Evolutionary conservation across 768 basidiomycete genomes (phyloP).

Genomic region (Mycena chlorophos): DNA sequence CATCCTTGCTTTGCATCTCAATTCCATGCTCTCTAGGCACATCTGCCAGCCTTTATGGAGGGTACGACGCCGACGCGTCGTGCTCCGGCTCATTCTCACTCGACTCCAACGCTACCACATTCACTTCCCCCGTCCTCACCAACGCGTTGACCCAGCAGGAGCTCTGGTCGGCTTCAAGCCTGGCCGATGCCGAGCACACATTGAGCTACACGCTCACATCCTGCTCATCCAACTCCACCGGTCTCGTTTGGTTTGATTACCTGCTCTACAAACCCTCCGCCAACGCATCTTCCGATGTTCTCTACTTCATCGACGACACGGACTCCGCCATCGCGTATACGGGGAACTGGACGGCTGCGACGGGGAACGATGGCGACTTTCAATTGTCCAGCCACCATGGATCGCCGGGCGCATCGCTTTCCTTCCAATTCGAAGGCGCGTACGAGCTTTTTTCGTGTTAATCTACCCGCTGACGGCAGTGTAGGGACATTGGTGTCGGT

Average conservation of each 20-base stretch:
- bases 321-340: conserved; percentile 20
- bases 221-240: conserved; percentile 15
- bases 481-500: conserved; percentile 24
- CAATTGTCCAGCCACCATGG: conserved; percentile 20
- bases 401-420: conserved; percentile 17
- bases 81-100: conserved; percentile 23
- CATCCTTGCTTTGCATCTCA: not conserved
- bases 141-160: conserved; percentile 19
- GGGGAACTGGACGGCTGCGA: conserved; percentile 20
- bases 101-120: conserved; percentile 20
- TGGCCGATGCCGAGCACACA: conserved; percentile 24
- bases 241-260: conserved; percentile 26
- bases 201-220: conserved; percentile 23
- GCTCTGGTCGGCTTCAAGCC: conserved; percentile 17
- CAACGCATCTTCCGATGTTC: conserved; percentile 16
- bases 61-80: conserved; percentile 18
- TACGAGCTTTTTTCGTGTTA: not conserved
- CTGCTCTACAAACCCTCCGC: conserved; percentile 25
- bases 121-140: conserved; percentile 13
- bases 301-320: conserved; percentile 25
- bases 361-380: conserved; percentile 19
- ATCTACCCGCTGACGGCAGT: not conserved
- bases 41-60: conserved; percentile 9
- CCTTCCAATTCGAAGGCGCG: conserved; percentile 23
- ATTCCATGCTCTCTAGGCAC: not conserved